Conservation (phyloP, 2,329 filamentous ascomycete genomes). For the Coniochaeta sp. region DNA sequence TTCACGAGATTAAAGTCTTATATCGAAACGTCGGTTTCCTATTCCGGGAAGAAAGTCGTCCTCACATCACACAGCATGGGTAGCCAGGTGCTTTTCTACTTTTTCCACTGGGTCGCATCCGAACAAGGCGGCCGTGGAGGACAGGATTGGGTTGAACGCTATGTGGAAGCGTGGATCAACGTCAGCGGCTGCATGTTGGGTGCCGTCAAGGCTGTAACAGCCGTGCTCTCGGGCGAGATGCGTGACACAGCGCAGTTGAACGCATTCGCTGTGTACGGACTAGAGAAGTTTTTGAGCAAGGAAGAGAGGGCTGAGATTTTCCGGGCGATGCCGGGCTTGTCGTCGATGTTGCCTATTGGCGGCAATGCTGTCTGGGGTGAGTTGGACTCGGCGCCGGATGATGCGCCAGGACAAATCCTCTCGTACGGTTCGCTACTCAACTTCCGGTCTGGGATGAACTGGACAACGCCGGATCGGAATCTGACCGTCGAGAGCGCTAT, state of each 20-base stretch:
- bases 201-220: constrained; percentile 82
- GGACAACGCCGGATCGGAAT: constrained; percentile 60
- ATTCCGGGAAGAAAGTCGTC: constrained; percentile 71
- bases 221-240: constrained; percentile 94
- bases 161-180: constrained; percentile 96
- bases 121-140: constrained; percentile 75
- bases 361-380: constrained; percentile 96
- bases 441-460: constrained; percentile 63
- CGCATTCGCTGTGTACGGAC: constrained; percentile 89
- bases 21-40: constrained; percentile 74
- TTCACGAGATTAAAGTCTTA: constrained; percentile 86
- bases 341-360: constrained; percentile 92
- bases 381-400: constrained; percentile 78
- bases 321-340: constrained; percentile 92
- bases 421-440: constrained; percentile 79
- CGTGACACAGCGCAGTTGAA: constrained; percentile 96
- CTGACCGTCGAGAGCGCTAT: constrained; percentile 75
- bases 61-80: constrained; percentile 96
- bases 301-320: constrained; percentile 91
- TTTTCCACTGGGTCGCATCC: constrained; percentile 70
- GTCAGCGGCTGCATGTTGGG: constrained; percentile 97
- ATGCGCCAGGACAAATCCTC: constrained; percentile 62
- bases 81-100: constrained; percentile 85
- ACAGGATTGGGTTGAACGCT: constrained; percentile 77
- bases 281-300: constrained; percentile 90